Evolutionary conservation across 2,329 filamentous ascomycete genomes (phyloP).

Genomic region (Lasiodiplodia theobromae): DNA sequence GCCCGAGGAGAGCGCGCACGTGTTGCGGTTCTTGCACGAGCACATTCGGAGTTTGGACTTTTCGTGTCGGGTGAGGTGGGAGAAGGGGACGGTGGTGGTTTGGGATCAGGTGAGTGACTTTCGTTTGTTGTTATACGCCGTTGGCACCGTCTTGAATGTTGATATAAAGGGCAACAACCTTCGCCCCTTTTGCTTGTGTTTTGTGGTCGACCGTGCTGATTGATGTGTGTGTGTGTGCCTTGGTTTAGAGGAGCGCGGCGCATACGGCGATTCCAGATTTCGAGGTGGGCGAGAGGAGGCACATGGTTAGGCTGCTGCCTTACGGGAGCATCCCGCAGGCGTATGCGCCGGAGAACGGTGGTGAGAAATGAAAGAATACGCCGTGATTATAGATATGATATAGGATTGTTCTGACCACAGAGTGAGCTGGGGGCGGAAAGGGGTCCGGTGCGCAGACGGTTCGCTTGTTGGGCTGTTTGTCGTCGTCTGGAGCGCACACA

Average conservation of each 20-base stretch:
- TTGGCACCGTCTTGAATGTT: too few relatives aligned
- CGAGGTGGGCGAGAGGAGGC: conserved; percentile 17
- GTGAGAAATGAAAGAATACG: background rate
- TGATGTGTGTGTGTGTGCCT: too few relatives aligned
- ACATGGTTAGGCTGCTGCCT: conserved; percentile 19
- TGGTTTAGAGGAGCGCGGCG: conserved; percentile 10
- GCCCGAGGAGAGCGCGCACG: conserved; percentile 2
- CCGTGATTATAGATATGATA: background rate
- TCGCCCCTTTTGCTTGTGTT: background rate
- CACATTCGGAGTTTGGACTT: conserved; percentile 3
- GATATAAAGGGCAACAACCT: too few relatives aligned
- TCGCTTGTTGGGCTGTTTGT: conserved; percentile 6
- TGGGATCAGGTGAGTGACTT: conserved; percentile 18
- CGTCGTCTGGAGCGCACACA: conserved; percentile 8
- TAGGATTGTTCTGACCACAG: background rate
- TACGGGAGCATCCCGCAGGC: conserved; percentile 18
- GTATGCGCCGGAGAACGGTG: background rate
- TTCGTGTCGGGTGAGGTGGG: conserved; percentile 14
- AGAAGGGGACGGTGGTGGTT: conserved; percentile 20
- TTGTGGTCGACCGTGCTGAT: background rate
- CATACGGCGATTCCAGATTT: conserved; percentile 26
- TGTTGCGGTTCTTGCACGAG: conserved; percentile 3
- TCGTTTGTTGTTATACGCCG: background rate
- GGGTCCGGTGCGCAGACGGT: background rate
- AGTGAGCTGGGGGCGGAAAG: background rate